These are phyloP conservation scores for Candida albicans DNA, from an alignment of 1,139 yeast species.

Conservation along the genomic window DNA sequence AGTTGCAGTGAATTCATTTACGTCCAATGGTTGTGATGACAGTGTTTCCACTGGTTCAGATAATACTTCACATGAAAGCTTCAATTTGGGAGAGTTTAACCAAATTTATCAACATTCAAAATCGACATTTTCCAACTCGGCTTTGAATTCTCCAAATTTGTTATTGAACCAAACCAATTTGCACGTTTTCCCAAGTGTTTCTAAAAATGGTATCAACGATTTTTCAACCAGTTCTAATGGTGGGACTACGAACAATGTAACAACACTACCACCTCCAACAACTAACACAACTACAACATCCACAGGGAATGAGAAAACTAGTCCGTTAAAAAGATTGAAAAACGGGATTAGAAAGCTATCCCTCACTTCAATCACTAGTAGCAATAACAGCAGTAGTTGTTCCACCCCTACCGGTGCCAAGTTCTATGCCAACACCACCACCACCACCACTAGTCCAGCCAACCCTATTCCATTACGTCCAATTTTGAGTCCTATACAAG, in stretches of 20 bases:
- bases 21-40: constrained; percentile 5
- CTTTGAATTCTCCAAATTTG: constrained; percentile 31
- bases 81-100: constrained; percentile 11
- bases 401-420: constrained; percentile 5
- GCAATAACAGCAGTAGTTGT: constrained; percentile 5
- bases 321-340: constrained; percentile 26
- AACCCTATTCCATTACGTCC: constrained; percentile 11
- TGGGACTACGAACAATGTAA: not conserved
- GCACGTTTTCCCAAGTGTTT: constrained; percentile 23
- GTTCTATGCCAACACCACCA: constrained; percentile 18
- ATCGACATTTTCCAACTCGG: constrained; percentile 27
- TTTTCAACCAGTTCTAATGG: constrained; percentile 1
- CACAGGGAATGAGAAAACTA: constrained; percentile 13
- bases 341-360: constrained; percentile 38
- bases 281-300: constrained; percentile 7
- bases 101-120: constrained; percentile 17
- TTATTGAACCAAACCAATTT: constrained; percentile 17
- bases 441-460: constrained; percentile 11
- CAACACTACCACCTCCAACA: constrained; percentile 1
- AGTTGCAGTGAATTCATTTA: not conserved
- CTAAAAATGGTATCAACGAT: constrained; percentile 6
- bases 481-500: constrained; percentile 12
- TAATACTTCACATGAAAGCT: constrained; percentile 7
- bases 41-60: constrained; percentile 6
- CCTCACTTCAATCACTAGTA: constrained; percentile 16